Evolutionary conservation across 495 filamentous ascomycete species (phyloP).

Genomic region (Aspergillus biplanus): DNA sequence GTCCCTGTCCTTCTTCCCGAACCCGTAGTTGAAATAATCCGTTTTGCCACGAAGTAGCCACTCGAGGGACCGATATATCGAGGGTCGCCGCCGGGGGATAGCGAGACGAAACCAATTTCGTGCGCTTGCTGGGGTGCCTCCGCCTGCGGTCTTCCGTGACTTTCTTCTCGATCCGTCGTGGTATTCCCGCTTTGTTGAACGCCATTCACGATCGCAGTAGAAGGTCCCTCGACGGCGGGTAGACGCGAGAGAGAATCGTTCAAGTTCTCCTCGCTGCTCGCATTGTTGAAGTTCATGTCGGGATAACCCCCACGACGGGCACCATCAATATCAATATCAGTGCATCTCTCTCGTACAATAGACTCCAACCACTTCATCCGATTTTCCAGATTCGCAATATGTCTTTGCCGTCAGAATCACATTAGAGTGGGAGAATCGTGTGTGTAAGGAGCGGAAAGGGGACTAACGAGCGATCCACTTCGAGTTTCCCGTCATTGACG

Average conservation of each 20-base stretch:
- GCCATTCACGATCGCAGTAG: no score
- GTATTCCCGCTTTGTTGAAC: no score
- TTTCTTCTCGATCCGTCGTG: no score
- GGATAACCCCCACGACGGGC: constrained; percentile 9
- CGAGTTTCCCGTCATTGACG: constrained; percentile 47
- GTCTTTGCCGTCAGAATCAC: constrained; percentile 27
- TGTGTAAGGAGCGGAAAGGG: no score
- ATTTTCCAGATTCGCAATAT: constrained; percentile 44
- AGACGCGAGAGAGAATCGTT: not conserved
- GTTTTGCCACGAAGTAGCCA: constrained; percentile 47
- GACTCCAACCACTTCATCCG: constrained; percentile 49
- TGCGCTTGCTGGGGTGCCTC: constrained; percentile 34
- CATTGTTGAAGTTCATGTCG: not conserved
- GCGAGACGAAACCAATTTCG: constrained; percentile 44
- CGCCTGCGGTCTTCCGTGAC: no score
- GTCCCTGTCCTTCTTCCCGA: constrained; percentile 22
- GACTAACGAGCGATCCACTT: constrained; percentile 42
- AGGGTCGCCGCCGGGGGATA: constrained; percentile 38
- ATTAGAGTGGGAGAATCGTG: no score
- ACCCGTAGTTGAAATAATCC: constrained; percentile 43
- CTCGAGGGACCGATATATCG: constrained; percentile 47
- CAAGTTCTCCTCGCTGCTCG: constrained; percentile 7
- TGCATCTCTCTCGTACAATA: constrained; percentile 36
- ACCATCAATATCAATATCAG: constrained; percentile 34
- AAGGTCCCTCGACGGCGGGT: no score